phyloP scores from a whole-genome alignment of 805 yeast species.

The Diddensiella santjacobensis region DNA sequence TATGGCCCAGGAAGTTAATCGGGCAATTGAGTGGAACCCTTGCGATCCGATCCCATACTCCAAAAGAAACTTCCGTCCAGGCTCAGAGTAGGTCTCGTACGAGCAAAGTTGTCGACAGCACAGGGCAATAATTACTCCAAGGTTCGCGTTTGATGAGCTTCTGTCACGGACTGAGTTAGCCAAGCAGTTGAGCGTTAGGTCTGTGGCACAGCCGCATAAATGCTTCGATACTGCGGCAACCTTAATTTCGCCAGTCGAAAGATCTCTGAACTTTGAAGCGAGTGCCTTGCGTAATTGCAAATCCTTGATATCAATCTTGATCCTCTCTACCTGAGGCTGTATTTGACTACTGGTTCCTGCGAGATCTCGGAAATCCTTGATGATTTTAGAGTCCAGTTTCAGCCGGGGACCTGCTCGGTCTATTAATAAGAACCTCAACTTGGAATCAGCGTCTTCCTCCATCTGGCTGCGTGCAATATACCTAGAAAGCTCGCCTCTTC shows the following conservation, averaged over 20 bases:
- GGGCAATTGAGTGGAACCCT: conserved; percentile 45
- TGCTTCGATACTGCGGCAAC: conserved; percentile 74
- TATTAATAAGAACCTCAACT: conserved; percentile 48
- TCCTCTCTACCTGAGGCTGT: conserved; percentile 40
- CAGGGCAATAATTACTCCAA: conserved; percentile 81
- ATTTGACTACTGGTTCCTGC: conserved; percentile 8
- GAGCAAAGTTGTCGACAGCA: conserved; percentile 87
- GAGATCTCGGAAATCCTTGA: conserved; percentile 43
- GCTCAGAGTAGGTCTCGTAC: conserved; percentile 50
- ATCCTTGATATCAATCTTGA: conserved; percentile 79
- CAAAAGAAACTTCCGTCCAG: conserved; percentile 41
- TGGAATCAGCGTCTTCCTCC: conserved; percentile 1
- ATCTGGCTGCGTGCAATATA: conserved; percentile 41
- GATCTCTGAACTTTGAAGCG: conserved; percentile 1
- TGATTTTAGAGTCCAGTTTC: conserved; percentile 71
- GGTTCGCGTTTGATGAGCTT: conserved; percentile 5
- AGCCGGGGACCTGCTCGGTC: conserved; percentile 75
- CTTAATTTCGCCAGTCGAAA: not conserved
- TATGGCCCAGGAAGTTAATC: conserved; percentile 86
- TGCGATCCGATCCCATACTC: conserved; percentile 27
- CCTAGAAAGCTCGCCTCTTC: conserved; percentile 78
- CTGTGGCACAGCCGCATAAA: conserved; percentile 92
- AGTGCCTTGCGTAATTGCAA: conserved; percentile 49
- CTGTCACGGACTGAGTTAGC: conserved; percentile 37
- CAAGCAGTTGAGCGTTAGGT: conserved; percentile 68